Base-by-base conservation (phyloP, 1,139 yeast species). In the Diutina pseudorugosa region DNA sequence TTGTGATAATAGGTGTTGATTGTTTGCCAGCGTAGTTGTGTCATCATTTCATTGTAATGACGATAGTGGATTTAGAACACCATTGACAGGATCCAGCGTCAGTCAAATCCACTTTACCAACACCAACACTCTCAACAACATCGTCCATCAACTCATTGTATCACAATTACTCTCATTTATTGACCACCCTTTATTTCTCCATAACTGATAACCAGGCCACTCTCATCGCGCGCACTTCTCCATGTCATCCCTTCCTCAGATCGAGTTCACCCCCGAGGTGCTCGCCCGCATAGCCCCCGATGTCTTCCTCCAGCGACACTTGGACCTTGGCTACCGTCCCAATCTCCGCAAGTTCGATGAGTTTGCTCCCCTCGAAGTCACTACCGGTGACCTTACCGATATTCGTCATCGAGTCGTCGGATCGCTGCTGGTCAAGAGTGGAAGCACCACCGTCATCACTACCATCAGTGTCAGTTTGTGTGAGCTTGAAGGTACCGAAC, bases 271-370 rank as follows among this genome's bases (percentile, higher is more conserved):
- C 3, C 93, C 96, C 1, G 86, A 83, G 44, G 89, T 90, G 18
- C 72, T 91, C 52, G 91, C 94, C 1, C 73, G 95, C 53, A 77
- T 91, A 47, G 90, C 94, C 8, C 97, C 98, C 1, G 95, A 87
- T 55, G 68, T 88, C 14, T 86, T 91, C 4, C 72, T 91, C 52
- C 85, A 85, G 62, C 78, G 95, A 61, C 95, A 90, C 65, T 66
- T 91, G 40, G 71, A 82, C 9, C 70, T 82, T 30, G 93, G 91
- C 1, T 66, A 84, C 36, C 82, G 96, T 55, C 87, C 94, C 12
- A 82, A 89, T 53, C 68, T 82, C 53, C 77, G 97, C 49, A 72
- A 75, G 48, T 81, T 84, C 61, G 76, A 78, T 57, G 96, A 90
- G 65, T 87, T 87, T 66, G 80, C 86, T 57, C 75, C 80, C 2